These are phyloP conservation scores for Atalantia buxifolia DNA, from an alignment of 345 rosid genomes.

Conservation along the genomic window DNA sequence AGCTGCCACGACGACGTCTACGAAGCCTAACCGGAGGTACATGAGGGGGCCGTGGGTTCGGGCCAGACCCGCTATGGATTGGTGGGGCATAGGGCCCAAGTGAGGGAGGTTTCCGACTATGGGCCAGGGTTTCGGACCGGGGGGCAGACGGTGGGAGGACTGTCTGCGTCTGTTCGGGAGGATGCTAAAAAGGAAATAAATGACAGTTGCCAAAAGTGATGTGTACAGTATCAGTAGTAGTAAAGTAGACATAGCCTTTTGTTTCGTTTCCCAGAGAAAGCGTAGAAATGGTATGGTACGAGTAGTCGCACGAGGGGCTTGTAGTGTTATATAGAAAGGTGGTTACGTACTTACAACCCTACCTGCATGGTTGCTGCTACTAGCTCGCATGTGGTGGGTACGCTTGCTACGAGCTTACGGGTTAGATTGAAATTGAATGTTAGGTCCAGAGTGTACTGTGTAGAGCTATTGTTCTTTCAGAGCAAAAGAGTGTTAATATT, in stretches of 20 bases:
- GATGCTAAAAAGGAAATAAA: conserved; percentile 27
- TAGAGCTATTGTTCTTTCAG: no score
- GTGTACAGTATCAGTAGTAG: not conserved
- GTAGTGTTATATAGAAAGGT: no score
- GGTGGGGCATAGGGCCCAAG: conserved; percentile 78
- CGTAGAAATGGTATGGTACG: no score
- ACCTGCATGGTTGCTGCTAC: no score
- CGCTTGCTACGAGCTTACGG: no score
- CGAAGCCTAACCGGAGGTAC: conserved; percentile 73
- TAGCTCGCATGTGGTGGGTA: no score
- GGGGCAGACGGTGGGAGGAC: conserved; percentile 48
- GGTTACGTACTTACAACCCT: no score
- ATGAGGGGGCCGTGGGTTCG: conserved; percentile 68
- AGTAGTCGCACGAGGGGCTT: no score
- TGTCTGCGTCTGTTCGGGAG: conserved; percentile 9
- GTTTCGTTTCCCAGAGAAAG: not conserved
- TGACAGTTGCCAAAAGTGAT: conserved; percentile 9
- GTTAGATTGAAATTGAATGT: no score
- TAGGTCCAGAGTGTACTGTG: no score
- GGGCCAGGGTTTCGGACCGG: conserved; percentile 93
- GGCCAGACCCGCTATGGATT: conserved; percentile 52
- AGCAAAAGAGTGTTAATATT: no score
- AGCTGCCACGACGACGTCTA: conserved; percentile 75
- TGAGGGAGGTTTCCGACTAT: conserved; percentile 84
- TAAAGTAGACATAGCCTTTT: not conserved